Percentiles rank a stretch among this genome's conserved stretches.
These are phyloP conservation scores for Periconia macrospinosa DNA, from an alignment of 2,329 filamentous ascomycete species.

Conservation along the genomic window DNA sequence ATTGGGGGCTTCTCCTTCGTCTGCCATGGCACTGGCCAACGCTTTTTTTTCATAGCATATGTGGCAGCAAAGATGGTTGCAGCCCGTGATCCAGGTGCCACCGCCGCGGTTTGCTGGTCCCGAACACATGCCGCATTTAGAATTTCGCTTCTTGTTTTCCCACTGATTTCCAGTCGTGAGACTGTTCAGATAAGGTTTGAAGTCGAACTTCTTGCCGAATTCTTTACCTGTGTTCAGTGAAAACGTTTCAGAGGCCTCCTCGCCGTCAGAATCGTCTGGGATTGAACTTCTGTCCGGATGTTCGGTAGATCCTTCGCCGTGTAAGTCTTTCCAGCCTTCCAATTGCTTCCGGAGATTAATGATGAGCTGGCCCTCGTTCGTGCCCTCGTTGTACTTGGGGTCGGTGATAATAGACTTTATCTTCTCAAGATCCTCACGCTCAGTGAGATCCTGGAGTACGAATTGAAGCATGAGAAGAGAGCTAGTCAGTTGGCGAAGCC, in stretches of 20 bases:
- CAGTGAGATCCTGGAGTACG: constrained; percentile 49
- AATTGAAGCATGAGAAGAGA: constrained; percentile 54
- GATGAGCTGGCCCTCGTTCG: constrained; percentile 16
- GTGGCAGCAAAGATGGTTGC: constrained; percentile 59
- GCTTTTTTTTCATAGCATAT: constrained; percentile 47
- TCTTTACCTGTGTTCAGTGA: constrained; percentile 20
- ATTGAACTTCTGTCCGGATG: constrained; percentile 2
- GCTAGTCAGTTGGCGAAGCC: constrained; percentile 55
- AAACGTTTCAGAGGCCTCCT: constrained; percentile 6
- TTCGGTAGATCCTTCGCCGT: constrained; percentile 1
- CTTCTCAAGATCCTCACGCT: constrained; percentile 48
- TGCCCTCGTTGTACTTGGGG: constrained; percentile 17
- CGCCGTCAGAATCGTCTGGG: constrained; percentile 1
- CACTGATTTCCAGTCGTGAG: constrained; percentile 38
- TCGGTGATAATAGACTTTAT: constrained; percentile 41
- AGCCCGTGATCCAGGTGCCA: constrained; percentile 48
- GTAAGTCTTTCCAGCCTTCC: constrained; percentile 19
- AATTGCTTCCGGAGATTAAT: constrained; percentile 34
- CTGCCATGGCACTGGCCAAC: constrained; percentile 26
- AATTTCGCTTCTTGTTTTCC: constrained; percentile 45
- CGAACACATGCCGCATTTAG: constrained; percentile 50
- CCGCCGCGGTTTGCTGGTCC: constrained; percentile 39
- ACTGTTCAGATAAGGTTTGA: constrained; percentile 44
- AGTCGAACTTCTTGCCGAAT: constrained; percentile 46
- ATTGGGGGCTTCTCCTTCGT: constrained; percentile 1